Base-by-base conservation (phyloP, 345 rosid genomes). In the Sonneratia caseolaris region DNA sequence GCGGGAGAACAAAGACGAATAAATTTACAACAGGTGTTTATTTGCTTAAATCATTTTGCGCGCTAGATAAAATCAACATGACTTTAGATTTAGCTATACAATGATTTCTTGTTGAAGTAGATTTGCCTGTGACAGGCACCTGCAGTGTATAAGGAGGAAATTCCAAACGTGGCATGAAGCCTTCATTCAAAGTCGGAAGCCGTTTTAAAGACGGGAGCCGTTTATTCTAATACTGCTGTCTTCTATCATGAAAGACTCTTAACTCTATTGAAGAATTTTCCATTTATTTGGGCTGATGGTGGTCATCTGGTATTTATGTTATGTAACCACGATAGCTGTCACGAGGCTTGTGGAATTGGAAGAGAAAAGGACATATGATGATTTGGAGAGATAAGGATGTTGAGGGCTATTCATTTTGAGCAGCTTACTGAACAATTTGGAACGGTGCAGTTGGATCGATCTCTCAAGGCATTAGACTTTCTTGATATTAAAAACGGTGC, bases 1-100 rank as follows among this genome's bases (percentile, higher is more conserved):
- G 70, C 74, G 73, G 72, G 37, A 61, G 72, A 27, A 68, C 55
- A 68, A 61, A 42, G 45, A 57, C 22, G n/a, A 57, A 38, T 11
- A 53, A 38, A 57, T n/a, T 24, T 21, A 21, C 13, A 57, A 10
- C 66, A 62, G 66, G 38, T 62, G 27, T 9, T 35, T 27, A 10
- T 27, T 27, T 62, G 2, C 37, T 62, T 15, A n/a, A 38, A 43
- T 45, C 59, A 48, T 47, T 47, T 27, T n/a, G 21, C 51, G 21
- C 51, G 1, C 64, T 57, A 22, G 3, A n/a, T n/a, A 62, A 62
- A 12, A 62, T 62, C 15, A 24, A 62, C 19, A 27, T 15, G 66
- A 62, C 66, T 35, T 24, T 35, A 27, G 37, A 62, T 35, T 35
- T n/a, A 9, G 9, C 19, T 62, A 14, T 9, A 12, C 3, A 15